A percentile compares a stretch with the other conserved stretches of the same genome.
phyloP scores from a whole-genome alignment of 768 basidiomycete genomes.

The Suillus fuscotomentosus region DNA sequence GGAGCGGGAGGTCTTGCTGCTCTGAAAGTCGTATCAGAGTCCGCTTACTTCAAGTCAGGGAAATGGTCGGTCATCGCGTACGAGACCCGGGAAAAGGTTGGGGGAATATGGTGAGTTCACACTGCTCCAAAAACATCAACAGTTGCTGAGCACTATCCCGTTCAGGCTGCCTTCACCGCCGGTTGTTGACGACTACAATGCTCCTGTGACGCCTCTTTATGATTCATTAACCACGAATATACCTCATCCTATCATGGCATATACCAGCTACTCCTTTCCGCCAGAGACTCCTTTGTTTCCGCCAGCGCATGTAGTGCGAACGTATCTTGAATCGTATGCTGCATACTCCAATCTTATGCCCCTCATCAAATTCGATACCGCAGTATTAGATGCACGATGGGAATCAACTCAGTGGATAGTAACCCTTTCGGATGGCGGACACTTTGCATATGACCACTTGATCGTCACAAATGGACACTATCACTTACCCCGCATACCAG shows the following conservation, averaged over 20 bases:
- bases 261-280: conserved; percentile 60
- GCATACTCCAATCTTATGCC: conserved; percentile 54
- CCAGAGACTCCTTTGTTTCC: conserved; percentile 74
- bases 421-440: conserved; percentile 37
- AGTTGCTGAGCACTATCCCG: background rate
- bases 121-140: background rate
- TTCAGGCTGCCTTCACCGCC: conserved; percentile 57
- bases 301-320: conserved; percentile 52
- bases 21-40: conserved; percentile 63
- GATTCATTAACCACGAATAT: conserved; percentile 82
- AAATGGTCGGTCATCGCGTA: conserved; percentile 65
- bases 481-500: conserved; percentile 59
- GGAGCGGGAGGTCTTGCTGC: conserved; percentile 75
- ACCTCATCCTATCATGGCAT: conserved; percentile 78
- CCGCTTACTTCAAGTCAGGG: conserved; percentile 52
- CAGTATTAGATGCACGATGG: conserved; percentile 49
- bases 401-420: conserved; percentile 47
- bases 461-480: conserved; percentile 80
- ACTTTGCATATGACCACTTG: conserved; percentile 55
- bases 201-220: conserved; percentile 67
- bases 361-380: conserved; percentile 63
- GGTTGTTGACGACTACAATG: conserved; percentile 35
- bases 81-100: conserved; percentile 64
- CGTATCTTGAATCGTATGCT: conserved; percentile 72
- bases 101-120: conserved; percentile 70